Base-by-base conservation (phyloP, 805 yeast species). In the Priceomyces haplophilus region DNA sequence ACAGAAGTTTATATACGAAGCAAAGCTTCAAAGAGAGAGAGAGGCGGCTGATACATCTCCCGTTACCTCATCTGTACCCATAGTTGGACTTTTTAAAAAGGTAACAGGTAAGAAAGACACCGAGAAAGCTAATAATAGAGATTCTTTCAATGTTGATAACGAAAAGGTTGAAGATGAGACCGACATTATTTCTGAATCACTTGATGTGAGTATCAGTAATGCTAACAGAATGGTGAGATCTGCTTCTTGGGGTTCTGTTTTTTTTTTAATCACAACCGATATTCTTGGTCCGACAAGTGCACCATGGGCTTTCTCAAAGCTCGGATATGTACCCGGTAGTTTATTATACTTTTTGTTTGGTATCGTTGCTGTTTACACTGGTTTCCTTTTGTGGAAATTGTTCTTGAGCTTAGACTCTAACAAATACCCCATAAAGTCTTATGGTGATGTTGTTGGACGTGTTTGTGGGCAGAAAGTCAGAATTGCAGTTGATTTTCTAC, bases 181-280 rank as follows among this genome's bases (percentile, higher is more conserved):
- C 3, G 21, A 34, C n/a, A n/a, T 21, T 13, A 30, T 27, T 3
- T n/a, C 34, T n/a, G 40, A 30, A 12, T 23, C 38, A 5, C n/a
- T 33, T 13, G 18, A 19, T 7, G 25, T 24, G 1, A 31, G 39
- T 12, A n/a, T 30, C 11, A 40, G 35, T 21, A 43, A 43, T 31
- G 46, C 46, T 1, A 43, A 43, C 23, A 43, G 46, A 25, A 35
- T 43, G 46, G 30, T 43, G 6, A 39, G 42, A 35, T 34, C 46
- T 4, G 46, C 46, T 11, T 43, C 46, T 11, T 43, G 46, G 46
- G 43, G 46, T 3, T 59, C 67, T 0, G 73, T 72, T n/a, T 72
- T 73, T 55, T 72, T 62, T 51, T 58, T 73, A 29, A 73, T 73
- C 45, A 72, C 78, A 31, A 72, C 77, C 6, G 78, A 73, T 58